Evolutionary conservation across 2,329 filamentous ascomycete species (phyloP), one percentile per base, ranked within the genome.

Genomic region (Cladorrhinum sp.): DNA sequence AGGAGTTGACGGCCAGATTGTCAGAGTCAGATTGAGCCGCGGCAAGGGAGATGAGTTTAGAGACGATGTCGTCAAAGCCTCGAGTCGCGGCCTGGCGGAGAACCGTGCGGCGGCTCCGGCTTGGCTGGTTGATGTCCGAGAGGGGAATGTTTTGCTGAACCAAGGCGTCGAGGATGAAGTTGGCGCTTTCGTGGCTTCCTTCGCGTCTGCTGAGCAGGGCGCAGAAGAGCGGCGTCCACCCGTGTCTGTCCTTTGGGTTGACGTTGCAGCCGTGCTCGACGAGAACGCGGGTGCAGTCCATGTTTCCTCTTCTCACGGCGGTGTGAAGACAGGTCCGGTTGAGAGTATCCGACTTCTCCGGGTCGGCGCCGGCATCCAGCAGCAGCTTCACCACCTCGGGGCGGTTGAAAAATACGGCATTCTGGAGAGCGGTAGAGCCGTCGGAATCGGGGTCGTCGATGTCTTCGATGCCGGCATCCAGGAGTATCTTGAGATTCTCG

Each of bases 191-290:
- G 14, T 48, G 36, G 20, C n/a, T 49, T 2, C 36, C 21, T 21
- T 65, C 55, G 28, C 63, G 39, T 14, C 60, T 59, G 48, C 59
- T 42, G 21, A 64, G 53, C 20, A 62, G 61, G 16, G 66, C 61
- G 36, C 46, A 65, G 49, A 66, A 67, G 6, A 67, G 57, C 1
- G 66, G 64, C 2, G 63, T 54, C 60, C 66, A 63, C 16, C 56
- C 60, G 7, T 58, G 56, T 6, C 57, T 55, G 54, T 67, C 62
- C 1, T 55, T 20, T 3, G 20, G 28, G 28, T 64, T 63, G 53
- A 49, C 4, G 6, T 65, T 26, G 16, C 58, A 62, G 20, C 20
- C 57, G 57, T 63, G 30, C 26, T 59, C 30, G 10, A 66, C 39
- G 0, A 67, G 58, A 1, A 60, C 12, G 1, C 55, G 28, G 12